Evolutionary conservation across 805 yeast species (phyloP).

Genomic region (Barnettozyma sucrosica): DNA sequence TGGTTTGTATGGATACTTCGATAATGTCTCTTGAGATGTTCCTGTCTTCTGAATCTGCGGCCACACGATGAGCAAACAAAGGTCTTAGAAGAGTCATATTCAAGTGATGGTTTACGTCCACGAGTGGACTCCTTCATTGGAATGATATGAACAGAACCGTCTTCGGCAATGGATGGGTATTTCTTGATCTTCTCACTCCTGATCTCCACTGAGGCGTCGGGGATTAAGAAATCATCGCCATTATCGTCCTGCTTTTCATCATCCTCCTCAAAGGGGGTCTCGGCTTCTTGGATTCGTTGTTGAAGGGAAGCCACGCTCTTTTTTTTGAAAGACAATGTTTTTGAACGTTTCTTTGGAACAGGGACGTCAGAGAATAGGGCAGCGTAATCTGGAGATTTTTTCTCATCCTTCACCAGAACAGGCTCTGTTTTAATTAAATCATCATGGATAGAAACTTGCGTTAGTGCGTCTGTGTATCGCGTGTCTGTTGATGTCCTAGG

Average conservation of each 20-base stretch:
- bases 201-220: neutral
- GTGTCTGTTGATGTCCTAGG: slow-evolving; percentile 7
- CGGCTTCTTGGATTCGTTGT: neutral
- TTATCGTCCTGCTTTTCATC: neutral
- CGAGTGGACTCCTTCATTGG: slow-evolving; percentile 37
- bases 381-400: slow-evolving; percentile 27
- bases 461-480: neutral
- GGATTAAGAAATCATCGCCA: neutral
- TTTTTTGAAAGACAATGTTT: slow-evolving; percentile 14
- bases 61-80: slow-evolving; percentile 61
- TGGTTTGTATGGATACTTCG: slow-evolving; percentile 68
- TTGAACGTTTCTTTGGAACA: slow-evolving; percentile 17
- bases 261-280: neutral
- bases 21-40: slow-evolving; percentile 70
- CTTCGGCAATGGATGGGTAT: slow-evolving; percentile 10
- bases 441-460: neutral
- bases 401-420: slow-evolving; percentile 7
- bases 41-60: slow-evolving; percentile 67
- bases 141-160: slow-evolving; percentile 8
- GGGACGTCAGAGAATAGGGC: slow-evolving; percentile 26
- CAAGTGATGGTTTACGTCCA: slow-evolving; percentile 60
- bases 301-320: slow-evolving; percentile 1
- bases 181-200: slow-evolving; percentile 6
- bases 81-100: slow-evolving; percentile 49
- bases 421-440: neutral